Evolutionary conservation across 2,329 filamentous ascomycete genomes (phyloP).

Genomic region (Ophiocordyceps robertsii): DNA sequence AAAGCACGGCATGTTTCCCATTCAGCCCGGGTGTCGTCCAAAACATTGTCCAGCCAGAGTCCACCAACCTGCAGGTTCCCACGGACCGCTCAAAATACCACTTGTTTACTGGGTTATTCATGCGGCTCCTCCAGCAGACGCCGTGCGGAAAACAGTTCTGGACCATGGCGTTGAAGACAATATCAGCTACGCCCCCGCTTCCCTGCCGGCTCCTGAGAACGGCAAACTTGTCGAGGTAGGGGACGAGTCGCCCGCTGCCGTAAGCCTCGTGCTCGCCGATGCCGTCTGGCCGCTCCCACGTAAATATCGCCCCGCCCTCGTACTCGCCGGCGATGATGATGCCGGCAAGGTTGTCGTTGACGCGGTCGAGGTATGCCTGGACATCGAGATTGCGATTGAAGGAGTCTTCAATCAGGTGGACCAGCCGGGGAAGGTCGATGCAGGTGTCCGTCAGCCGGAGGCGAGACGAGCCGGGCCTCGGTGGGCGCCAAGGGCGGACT

Average conservation of each 20-base stretch:
- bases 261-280: slow-evolving; percentile 40
- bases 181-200: slow-evolving; percentile 82
- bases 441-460: slow-evolving; percentile 65
- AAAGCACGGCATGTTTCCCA: slow-evolving; percentile 38
- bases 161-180: slow-evolving; percentile 94
- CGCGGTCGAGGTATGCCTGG: slow-evolving; percentile 67
- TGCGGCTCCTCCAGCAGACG: slow-evolving; percentile 83
- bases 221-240: slow-evolving; percentile 95
- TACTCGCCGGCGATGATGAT: slow-evolving; percentile 94
- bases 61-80: slow-evolving; percentile 69
- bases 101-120: slow-evolving; percentile 92
- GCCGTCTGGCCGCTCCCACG: slow-evolving; percentile 71
- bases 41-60: slow-evolving; percentile 95
- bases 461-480: slow-evolving; percentile 41
- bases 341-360: slow-evolving; percentile 70
- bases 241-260: slow-evolving; percentile 54
- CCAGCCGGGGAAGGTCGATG: slow-evolving; percentile 71
- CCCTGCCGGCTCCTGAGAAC: slow-evolving; percentile 82
- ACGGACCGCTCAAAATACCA: slow-evolving; percentile 94
- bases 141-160: slow-evolving; percentile 75
- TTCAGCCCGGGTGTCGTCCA: slow-evolving; percentile 70
- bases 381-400: slow-evolving; percentile 79
- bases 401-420: slow-evolving; percentile 85
- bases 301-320: slow-evolving; percentile 87
- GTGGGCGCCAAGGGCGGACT: slow-evolving; percentile 53